Evolutionary conservation across 2,329 filamentous ascomycete species (phyloP), one percentile per base, ranked within the genome.

Genomic region (Lachnellula hyalina): DNA sequence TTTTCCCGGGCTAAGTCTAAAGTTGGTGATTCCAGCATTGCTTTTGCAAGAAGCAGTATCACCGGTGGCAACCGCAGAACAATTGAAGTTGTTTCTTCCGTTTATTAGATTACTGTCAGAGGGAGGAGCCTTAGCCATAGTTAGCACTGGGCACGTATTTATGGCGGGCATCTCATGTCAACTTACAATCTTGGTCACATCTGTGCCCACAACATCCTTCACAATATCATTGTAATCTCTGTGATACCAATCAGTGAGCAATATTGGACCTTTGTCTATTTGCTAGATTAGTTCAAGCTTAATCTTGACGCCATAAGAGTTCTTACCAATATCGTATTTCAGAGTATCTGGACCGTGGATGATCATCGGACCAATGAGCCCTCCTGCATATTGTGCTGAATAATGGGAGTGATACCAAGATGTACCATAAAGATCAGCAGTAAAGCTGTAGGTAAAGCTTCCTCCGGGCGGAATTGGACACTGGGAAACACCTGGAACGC

Each of bases 341-440:
- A 76, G 72, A 1, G 77, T 77, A 0, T 77, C 74, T 0, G 83
- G 83, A 0, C 83, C 83, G 52, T 84, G 75, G 60, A 86, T 82
- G 19, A 85, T 69, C 32, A 88, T 80, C 1, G 75, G 76, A 0
- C 84, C 85, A 41, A 80, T 72, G 0, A 85, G 68, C 0, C 84
- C 85, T 51, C 84, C 75, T 63, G 59, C 74, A 55, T 76, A 75
- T 58, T 77, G 74, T 12, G 69, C 66, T 35, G 72, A 72, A 62
- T 80, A 80, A 64, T 86, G 83, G 1, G 77, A 81, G 67, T 86
- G 83, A 54, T 84, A 85, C 80, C 81, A 85, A 3, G 73, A 73
- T 0, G 77, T 72, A 4, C 83, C 79, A 66, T 82, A 68, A 2
- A 60, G 55, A 48, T 65, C 60, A n/a, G 62, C 63, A 21, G 58